Percentiles rank a stretch among this genome's conserved stretches.
phyloP scores from a whole-genome alignment of 805 yeast genomes.

The Clavispora vitiphila region DNA sequence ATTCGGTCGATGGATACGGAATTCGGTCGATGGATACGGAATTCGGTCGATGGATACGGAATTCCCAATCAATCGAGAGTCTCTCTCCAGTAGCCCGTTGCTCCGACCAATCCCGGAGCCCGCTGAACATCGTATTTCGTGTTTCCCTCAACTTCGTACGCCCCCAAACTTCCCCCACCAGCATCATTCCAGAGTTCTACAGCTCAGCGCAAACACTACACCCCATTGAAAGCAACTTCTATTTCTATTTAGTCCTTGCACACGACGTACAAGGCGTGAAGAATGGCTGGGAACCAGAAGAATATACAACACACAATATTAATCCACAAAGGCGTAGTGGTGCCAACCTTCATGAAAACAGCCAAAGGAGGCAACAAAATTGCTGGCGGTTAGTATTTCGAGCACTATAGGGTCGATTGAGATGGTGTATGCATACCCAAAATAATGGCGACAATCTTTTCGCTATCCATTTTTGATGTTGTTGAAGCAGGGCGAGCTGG shows the following conservation, averaged over 20 bases:
- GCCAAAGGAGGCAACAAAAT: conserved; percentile 71
- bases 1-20: no score
- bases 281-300: conserved; percentile 74
- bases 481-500: not conserved
- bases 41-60: no score
- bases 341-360: conserved; percentile 65
- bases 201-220: not conserved
- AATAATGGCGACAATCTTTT: conserved; percentile 37
- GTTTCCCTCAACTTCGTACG: no score
- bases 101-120: no score
- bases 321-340: conserved; percentile 58
- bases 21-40: no score
- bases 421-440: conserved; percentile 21
- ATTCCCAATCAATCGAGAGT: no score
- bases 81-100: no score
- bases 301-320: conserved; percentile 59
- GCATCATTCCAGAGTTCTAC: no score
- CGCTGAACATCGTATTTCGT: no score
- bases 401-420: not conserved
- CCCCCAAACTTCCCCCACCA: not conserved
- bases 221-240: not conserved
- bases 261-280: conserved; percentile 69
- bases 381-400: conserved; percentile 34
- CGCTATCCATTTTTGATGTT: conserved; percentile 27
- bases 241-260: conserved; percentile 17